A percentile compares a stretch with the other conserved stretches of the same genome.
Conservation (phyloP, 306 rosid genomes). For the Glycine latifolia region DNA sequence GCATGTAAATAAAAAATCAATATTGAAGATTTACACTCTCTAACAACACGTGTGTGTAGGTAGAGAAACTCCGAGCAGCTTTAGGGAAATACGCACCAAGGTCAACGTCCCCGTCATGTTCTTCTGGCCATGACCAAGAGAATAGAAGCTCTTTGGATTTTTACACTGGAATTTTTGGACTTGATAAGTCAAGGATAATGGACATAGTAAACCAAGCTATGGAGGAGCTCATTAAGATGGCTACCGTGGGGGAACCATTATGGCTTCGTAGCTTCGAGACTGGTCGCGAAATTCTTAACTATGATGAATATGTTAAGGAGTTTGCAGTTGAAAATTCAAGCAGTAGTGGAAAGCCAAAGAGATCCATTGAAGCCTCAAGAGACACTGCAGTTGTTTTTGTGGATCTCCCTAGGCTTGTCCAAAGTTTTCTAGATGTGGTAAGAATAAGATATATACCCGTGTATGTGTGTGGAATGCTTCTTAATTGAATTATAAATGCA, state of each 20-base stretch:
- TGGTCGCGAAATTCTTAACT: slow-evolving; percentile 86
- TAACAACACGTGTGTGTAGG: slow-evolving; percentile 47
- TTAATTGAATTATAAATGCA: no score
- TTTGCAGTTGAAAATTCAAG: slow-evolving; percentile 55
- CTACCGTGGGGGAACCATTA: slow-evolving; percentile 72
- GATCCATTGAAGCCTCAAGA: slow-evolving; percentile 93
- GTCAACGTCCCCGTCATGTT: slow-evolving; percentile 75
- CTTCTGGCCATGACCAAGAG: slow-evolving; percentile 75
- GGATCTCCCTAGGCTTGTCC: slow-evolving; percentile 79
- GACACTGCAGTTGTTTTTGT: slow-evolving; percentile 78
- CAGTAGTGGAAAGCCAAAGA: slow-evolving; percentile 54
- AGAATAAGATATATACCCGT: slow-evolving; percentile 6
- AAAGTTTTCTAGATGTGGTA: slow-evolving; percentile 88
- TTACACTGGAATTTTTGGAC: slow-evolving; percentile 85
- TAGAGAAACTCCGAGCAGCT: slow-evolving; percentile 76
- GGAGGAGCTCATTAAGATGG: slow-evolving; percentile 88
- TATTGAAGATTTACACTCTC: slow-evolving; percentile 1
- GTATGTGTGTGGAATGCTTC: background rate
- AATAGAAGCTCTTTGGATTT: slow-evolving; percentile 82
- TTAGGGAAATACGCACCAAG: slow-evolving; percentile 65
- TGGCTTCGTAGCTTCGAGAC: slow-evolving; percentile 95
- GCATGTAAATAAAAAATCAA: background rate
- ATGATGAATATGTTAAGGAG: slow-evolving; percentile 84
- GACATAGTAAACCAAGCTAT: slow-evolving; percentile 75
- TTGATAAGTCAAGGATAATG: slow-evolving; percentile 85